Evolutionary conservation across 1,284 basidiomycete species (phyloP), one percentile per base, ranked within the genome.

Genomic region (Ustilago loliicola): DNA sequence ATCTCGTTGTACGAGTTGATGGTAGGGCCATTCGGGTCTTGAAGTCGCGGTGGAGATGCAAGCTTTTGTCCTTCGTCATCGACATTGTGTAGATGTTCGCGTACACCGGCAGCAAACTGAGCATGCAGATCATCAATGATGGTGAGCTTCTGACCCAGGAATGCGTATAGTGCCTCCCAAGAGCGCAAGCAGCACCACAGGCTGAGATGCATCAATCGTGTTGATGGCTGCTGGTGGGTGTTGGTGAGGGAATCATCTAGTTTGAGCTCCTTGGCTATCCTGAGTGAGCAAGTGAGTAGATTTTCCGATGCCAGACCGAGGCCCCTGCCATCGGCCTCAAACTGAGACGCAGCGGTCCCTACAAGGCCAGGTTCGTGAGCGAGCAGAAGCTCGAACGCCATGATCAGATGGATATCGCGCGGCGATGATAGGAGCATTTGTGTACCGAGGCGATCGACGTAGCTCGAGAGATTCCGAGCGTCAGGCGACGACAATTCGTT

Each of bases 351-450:
- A 17, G 60, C 48, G 7, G 61, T 64, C n/a, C 70, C 70, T 3
- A 72, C 56, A 4, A 72, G 60, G 7, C 70, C 70, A 27, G 72
- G 72, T 54, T 74, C 72, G 29, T 74, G 66, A 15, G 61, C 54
- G 0, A 69, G 36, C 27, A 74, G 23, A 4, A 74, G 72, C 48
- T 65, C 72, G 30, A 74, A 66, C 1, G 66, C 72, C 66, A 62
- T 61, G 36, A 69, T 51, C n/a, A 66, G 30, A 23, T 68, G 63
- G 13, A 66, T 52, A 42, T 68, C 66, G 2, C 58, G 45, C 1
- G 71, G 71, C n/a, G 61, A 56, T 17, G 65, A 55, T 6, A 73
- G 25, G 15, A 73, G 60, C 30, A 74, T 36, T 34, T 69, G 72
- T 6, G 58, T 62, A 17, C 62, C 62, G 10, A 68, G 62, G 8